Evolutionary conservation across 2,329 filamentous ascomycete genomes (phyloP), one percentile per base, ranked within the genome.

Genomic region (Sclerotinia glacialis): DNA sequence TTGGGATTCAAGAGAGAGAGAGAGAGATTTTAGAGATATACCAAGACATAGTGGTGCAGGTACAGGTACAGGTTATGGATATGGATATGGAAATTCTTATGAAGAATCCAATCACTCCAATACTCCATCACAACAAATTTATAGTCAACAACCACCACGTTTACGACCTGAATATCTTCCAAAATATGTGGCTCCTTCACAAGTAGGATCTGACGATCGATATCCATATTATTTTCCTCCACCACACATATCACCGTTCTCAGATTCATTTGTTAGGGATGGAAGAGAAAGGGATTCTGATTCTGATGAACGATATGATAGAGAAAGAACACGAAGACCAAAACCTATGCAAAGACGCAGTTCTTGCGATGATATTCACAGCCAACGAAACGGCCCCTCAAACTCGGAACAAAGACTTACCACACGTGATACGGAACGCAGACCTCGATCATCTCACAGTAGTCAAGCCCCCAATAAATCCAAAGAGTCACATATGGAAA

Each of bases 131-230:
- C 49, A 50, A 5, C 60, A n/a, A 14, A 16, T 28, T 16, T 65
- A 65, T 46, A 65, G 63, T 34, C 63, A 65, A 42, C 44, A 65
- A 52, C 54, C 63, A 50, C 63, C 63, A 34, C 63, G 16, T 34
- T 12, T 65, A 18, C 53, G 63, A 23, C 54, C 63, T 9, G 56
- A 66, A 63, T 55, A 61, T 47, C 46, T 66, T 16, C 64, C 56
- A 18, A 53, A 52, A 34, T 66, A 62, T 21, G 21, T 7, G 14
- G 34, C 40, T 16, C 23, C 47, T 26, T 34, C 47, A 47, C 47
- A 52, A 53, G 5, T 40, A 28, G 18, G 28, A 23, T 21, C 55
- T 14, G 42, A 44, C 7, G 49, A 28, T 26, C n/a, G 7, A 37
- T 11, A 60, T 12, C 58, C 58, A 5, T 42, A 50, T 26, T 34